Evolutionary conservation across 257 asterid species (phyloP).

Genomic region (Jasminum sambac): DNA sequence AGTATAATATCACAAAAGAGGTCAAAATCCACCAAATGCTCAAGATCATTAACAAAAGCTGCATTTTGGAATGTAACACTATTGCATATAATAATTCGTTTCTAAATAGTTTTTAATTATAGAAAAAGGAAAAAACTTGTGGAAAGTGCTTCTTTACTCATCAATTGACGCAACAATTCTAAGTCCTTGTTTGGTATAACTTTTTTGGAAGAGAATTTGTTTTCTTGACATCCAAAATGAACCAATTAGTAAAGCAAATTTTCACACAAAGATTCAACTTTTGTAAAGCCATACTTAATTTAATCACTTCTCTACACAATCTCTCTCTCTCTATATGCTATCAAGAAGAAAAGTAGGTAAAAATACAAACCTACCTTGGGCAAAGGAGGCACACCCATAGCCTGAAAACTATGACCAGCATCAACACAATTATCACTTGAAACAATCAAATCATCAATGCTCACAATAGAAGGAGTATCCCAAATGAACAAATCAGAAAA

Average conservation of each 20-base stretch:
- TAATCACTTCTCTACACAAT: neutral
- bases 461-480: conserved; percentile 75
- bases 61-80: too few relatives aligned
- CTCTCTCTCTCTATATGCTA: neutral
- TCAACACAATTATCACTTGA: conserved; percentile 34
- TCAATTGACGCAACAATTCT: neutral
- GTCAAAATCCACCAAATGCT: conserved; percentile 16
- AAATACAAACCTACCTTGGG: conserved; percentile 65
- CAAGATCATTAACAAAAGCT: neutral
- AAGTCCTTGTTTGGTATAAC: neutral
- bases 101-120: too few relatives aligned
- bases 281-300: neutral
- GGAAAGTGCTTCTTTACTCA: too few relatives aligned
- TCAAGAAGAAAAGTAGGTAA: neutral
- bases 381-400: conserved; percentile 86
- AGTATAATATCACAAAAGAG: conserved; percentile 21
- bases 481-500: conserved; percentile 70
- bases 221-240: neutral
- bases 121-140: too few relatives aligned
- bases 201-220: too few relatives aligned
- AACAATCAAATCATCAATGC: conserved; percentile 72
- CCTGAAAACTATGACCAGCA: conserved; percentile 59
- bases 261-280: neutral
- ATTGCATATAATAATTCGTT: too few relatives aligned
- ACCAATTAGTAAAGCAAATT: neutral